Percentiles rank a stretch among this genome's conserved stretches.
These are phyloP conservation scores for Microcos paniculata DNA, from an alignment of 345 rosid genomes.

Conservation along the genomic window DNA sequence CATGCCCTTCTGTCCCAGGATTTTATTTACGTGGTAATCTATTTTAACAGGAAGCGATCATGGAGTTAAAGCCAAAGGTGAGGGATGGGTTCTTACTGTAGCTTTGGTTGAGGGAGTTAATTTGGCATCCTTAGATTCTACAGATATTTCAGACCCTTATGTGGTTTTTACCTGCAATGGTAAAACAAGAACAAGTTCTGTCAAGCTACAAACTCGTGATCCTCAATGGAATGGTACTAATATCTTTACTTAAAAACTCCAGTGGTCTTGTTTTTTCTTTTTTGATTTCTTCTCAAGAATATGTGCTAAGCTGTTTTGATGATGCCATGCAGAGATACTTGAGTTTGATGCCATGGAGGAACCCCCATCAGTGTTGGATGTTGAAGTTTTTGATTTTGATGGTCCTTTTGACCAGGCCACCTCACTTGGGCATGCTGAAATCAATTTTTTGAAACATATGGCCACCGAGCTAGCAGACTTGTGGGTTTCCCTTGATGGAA, in stretches of 20 bases:
- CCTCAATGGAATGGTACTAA: slow-evolving; percentile 96
- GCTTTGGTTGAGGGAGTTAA: slow-evolving; percentile 75
- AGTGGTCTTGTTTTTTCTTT: background rate
- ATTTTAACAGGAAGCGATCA: slow-evolving; percentile 59
- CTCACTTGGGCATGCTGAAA: slow-evolving; percentile 86
- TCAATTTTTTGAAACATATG: slow-evolving; percentile 77
- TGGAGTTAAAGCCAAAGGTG: slow-evolving; percentile 66
- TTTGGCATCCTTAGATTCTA: slow-evolving; percentile 58
- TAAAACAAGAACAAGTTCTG: slow-evolving; percentile 79
- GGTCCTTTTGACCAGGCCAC: slow-evolving; percentile 90
- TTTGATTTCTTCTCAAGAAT: background rate
- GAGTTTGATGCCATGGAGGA: slow-evolving; percentile 98
- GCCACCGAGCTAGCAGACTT: slow-evolving; percentile 73
- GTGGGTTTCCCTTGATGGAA: slow-evolving; percentile 75
- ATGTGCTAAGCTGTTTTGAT: slow-evolving; percentile 13
- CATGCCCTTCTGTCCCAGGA: background rate
- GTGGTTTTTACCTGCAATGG: slow-evolving; percentile 87
- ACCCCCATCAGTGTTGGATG: slow-evolving; percentile 84
- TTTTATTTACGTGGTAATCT: slow-evolving; percentile 11
- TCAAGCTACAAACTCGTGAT: slow-evolving; percentile 69
- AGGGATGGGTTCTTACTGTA: slow-evolving; percentile 89
- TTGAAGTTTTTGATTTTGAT: slow-evolving; percentile 87
- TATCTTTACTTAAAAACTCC: slow-evolving; percentile 9
- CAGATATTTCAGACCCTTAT: slow-evolving; percentile 66
- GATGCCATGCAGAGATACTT: slow-evolving; percentile 61